phyloP scores from a whole-genome alignment of 2,329 filamentous ascomycete species.

The Colletotrichum aenigma region DNA sequence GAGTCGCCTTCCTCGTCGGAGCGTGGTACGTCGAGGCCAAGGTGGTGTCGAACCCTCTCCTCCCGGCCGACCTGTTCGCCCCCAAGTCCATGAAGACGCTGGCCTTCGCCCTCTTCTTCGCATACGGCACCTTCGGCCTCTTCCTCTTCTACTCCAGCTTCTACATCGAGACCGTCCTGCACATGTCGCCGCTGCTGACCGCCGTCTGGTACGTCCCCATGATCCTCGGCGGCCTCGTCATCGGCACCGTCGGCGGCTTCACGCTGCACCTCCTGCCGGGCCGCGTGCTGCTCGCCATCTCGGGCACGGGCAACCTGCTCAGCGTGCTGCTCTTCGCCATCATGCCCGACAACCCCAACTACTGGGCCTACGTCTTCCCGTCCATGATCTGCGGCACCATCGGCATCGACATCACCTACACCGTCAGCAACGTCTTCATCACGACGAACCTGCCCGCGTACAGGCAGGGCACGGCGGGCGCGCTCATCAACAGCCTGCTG shows the following conservation, averaged over 20 bases:
- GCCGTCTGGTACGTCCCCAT: conserved; percentile 74
- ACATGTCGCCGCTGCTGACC: conserved; percentile 63
- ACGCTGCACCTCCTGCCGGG: conserved; percentile 71
- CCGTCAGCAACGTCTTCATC: conserved; percentile 78
- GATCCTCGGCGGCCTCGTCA: conserved; percentile 69
- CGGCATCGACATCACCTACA: conserved; percentile 78
- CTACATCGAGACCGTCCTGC: conserved; percentile 67
- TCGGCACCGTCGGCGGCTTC: conserved; percentile 67
- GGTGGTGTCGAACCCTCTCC: conserved; percentile 62
- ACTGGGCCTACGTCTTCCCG: conserved; percentile 79
- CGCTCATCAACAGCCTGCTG: conserved; percentile 71
- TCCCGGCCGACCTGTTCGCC: conserved; percentile 67
- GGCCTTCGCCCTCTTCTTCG: conserved; percentile 58
- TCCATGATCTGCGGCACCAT: conserved; percentile 72
- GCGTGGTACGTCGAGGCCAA: conserved; percentile 69
- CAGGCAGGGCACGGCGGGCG: conserved; percentile 74
- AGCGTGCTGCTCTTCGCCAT: conserved; percentile 68
- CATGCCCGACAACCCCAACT: conserved; percentile 62
- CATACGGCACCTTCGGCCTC: conserved; percentile 65
- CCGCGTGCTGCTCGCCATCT: conserved; percentile 65
- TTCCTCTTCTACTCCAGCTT: conserved; percentile 69
- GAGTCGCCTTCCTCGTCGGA: conserved; percentile 52
- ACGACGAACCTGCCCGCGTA: conserved; percentile 71
- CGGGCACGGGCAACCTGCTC: conserved; percentile 62
- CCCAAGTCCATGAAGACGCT: conserved; percentile 66